Percentiles rank a stretch among this genome's conserved stretches.
phyloP scores from a whole-genome alignment of 2,329 filamentous ascomycete species.

The Pseudogymnoascus sp. region DNA sequence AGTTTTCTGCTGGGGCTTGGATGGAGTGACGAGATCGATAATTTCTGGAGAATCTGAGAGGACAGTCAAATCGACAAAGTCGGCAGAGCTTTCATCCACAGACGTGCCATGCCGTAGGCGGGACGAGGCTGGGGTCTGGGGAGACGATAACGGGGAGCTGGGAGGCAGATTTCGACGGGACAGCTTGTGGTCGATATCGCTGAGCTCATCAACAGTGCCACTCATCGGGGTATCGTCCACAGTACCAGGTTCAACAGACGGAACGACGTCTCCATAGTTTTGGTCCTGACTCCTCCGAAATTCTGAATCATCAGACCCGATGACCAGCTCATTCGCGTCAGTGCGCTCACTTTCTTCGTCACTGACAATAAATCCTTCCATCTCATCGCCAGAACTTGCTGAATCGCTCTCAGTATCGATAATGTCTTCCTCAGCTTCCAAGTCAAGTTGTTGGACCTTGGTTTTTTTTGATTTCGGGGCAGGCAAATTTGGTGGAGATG shows the following conservation, averaged over 20 bases:
- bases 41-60: constrained; percentile 14
- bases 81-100: neutral
- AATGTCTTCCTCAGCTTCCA: constrained; percentile 21
- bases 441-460: neutral
- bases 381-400: constrained; percentile 35
- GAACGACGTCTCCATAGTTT: neutral
- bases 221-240: neutral
- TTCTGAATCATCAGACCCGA: constrained; percentile 15
- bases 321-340: constrained; percentile 11
- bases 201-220: neutral
- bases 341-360: constrained; percentile 20
- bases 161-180: neutral
- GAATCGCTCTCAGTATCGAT: constrained; percentile 18
- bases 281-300: neutral
- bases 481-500: neutral
- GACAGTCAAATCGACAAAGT: constrained; percentile 19
- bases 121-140: neutral
- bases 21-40: constrained; percentile 16
- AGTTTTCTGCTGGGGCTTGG: constrained; percentile 8
- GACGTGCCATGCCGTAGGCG: neutral
- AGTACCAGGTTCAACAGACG: neutral
- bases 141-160: neutral
- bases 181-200: neutral
- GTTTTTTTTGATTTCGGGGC: neutral
- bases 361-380: constrained; percentile 42